Percentiles rank a stretch among this genome's conserved stretches.
Conservation (phyloP, 306 rosid species). For the Nissolia schottii region DNA sequence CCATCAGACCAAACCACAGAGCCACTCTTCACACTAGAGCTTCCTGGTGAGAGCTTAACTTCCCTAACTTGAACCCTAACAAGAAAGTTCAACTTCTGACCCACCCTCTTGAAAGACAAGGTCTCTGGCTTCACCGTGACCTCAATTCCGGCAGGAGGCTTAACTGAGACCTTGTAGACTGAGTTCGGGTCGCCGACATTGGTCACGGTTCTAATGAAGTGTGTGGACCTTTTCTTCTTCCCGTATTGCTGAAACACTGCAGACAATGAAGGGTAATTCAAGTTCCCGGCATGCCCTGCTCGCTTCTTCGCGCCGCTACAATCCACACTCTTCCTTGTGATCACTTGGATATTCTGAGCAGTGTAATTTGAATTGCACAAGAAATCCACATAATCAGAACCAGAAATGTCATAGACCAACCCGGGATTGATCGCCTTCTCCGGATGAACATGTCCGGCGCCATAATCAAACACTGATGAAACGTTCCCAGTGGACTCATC, state of each 20-base stretch:
- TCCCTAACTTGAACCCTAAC: conserved; percentile 70
- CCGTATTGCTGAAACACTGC: conserved; percentile 81
- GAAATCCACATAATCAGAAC: conserved; percentile 72
- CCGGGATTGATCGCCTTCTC: conserved; percentile 86
- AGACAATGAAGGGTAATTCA: conserved; percentile 79
- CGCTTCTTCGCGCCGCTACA: conserved; percentile 56
- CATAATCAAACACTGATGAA: conserved; percentile 68
- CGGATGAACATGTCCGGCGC: conserved; percentile 88
- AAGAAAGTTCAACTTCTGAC: conserved; percentile 78
- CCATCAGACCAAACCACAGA: conserved; percentile 79
- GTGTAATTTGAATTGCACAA: conserved; percentile 83
- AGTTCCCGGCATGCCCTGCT: conserved; percentile 79
- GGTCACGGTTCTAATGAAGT: conserved; percentile 77
- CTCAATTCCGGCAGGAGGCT: conserved; percentile 48
- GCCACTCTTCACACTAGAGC: conserved; percentile 58
- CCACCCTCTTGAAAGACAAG: conserved; percentile 59
- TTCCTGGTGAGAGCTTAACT: conserved; percentile 68
- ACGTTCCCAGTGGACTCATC: conserved; percentile 84
- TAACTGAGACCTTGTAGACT: conserved; percentile 49
- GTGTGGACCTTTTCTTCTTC: conserved; percentile 67
- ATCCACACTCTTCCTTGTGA: conserved; percentile 72
- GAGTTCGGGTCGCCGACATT: conserved; percentile 79
- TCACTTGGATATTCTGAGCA: conserved; percentile 48
- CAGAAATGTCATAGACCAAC: conserved; percentile 52
- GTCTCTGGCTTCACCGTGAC: conserved; percentile 76